These are phyloP conservation scores for Zymoseptoria brevis DNA, from an alignment of 2,329 filamentous ascomycete genomes.

Conservation along the genomic window DNA sequence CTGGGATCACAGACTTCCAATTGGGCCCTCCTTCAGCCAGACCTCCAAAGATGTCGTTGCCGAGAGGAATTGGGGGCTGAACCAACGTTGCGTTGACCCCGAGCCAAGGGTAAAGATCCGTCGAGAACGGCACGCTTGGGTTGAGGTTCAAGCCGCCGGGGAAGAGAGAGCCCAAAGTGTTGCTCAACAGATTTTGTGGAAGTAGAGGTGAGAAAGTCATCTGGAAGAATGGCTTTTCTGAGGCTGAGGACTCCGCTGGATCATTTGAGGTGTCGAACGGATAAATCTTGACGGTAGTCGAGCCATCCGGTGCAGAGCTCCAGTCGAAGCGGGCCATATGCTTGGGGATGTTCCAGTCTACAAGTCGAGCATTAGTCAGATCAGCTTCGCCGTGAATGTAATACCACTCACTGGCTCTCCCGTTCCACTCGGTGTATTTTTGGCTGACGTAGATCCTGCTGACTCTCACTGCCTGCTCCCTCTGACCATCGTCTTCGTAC, in stretches of 20 bases:
- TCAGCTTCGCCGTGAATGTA: background rate
- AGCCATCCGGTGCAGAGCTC: background rate
- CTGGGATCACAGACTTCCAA: background rate
- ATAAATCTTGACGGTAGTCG: constrained; percentile 5
- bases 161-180: constrained; percentile 6
- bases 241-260: background rate
- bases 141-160: constrained; percentile 3
- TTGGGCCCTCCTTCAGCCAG: constrained; percentile 1
- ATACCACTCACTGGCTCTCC: background rate
- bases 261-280: background rate
- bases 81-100: constrained; percentile 3
- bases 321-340: constrained; percentile 10
- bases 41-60: constrained; percentile 1
- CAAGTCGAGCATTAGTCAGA: background rate
- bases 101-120: constrained; percentile 1
- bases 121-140: background rate
- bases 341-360: constrained; percentile 11
- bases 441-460: constrained; percentile 14
- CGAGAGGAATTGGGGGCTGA: constrained; percentile 2
- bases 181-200: constrained; percentile 1
- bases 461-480: constrained; percentile 1
- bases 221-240: constrained; percentile 4
- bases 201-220: constrained; percentile 1
- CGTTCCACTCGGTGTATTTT: constrained; percentile 7
- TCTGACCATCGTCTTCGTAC: constrained; percentile 3